Conservation (phyloP, 1,139 yeast species). For the Yamadazyma aaseri region DNA sequence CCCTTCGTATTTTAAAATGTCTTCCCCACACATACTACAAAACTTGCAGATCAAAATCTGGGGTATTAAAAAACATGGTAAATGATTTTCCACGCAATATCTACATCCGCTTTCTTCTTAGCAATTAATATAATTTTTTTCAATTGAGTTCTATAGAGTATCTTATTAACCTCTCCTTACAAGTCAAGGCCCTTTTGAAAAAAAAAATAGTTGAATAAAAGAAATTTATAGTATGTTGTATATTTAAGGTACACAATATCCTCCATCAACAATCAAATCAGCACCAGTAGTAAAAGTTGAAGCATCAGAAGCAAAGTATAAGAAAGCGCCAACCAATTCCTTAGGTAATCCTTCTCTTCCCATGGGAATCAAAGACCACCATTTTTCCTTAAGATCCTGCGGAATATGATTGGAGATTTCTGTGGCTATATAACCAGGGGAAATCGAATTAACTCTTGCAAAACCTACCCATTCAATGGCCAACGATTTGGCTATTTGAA, state of each 20-base stretch:
- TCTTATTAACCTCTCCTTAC: no score
- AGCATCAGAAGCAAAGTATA: constrained; percentile 48
- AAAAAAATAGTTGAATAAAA: no score
- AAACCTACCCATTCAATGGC: constrained; percentile 55
- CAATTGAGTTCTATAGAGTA: no score
- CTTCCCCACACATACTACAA: constrained; percentile 1
- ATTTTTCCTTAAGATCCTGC: constrained; percentile 26
- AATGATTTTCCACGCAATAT: neutral
- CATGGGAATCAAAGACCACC: constrained; percentile 45
- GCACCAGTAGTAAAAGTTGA: constrained; percentile 53
- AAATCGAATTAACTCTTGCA: constrained; percentile 50
- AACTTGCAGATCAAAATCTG: no score
- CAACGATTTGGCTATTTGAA: constrained; percentile 44
- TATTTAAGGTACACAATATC: constrained; percentile 24
- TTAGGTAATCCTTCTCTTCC: constrained; percentile 51
- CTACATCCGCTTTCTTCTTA: no score
- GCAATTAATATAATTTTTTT: no score
- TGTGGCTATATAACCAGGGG: constrained; percentile 55
- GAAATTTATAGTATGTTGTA: no score
- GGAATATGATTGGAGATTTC: constrained; percentile 43
- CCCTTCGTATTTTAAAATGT: neutral
- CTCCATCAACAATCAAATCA: constrained; percentile 54
- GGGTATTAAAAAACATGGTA: neutral
- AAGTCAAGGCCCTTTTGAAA: no score
- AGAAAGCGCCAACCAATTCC: constrained; percentile 53